Evolutionary conservation across 202 grass and related monocot genomes (phyloP).

Genomic region (Dendrocalamus latiflorus): DNA sequence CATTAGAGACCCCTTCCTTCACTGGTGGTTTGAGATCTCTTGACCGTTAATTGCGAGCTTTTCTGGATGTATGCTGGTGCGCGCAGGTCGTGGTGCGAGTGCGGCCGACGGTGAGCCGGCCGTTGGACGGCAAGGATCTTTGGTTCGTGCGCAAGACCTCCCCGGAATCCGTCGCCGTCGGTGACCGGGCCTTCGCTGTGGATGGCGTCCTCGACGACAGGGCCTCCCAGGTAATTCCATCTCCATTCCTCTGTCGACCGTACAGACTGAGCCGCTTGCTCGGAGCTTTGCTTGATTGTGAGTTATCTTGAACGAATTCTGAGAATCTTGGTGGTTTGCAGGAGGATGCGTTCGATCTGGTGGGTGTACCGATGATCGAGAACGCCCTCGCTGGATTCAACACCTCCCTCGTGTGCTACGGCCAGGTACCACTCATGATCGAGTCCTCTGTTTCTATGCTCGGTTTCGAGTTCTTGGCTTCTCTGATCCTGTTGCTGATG

Average conservation of each 20-base stretch:
- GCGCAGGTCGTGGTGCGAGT: conserved; percentile 72
- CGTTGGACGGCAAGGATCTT: conserved; percentile 44
- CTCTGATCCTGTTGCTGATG: conserved; percentile 4
- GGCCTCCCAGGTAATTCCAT: conserved; percentile 52
- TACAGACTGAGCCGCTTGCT: background rate
- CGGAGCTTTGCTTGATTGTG: background rate
- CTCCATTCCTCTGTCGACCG: background rate
- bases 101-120: conserved; percentile 43
- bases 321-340: conserved; percentile 33
- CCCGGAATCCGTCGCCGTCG: conserved; percentile 44
- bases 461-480: background rate
- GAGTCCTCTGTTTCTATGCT: background rate
- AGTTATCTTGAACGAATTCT: background rate
- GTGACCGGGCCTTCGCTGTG: conserved; percentile 51
- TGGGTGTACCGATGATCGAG: conserved; percentile 64
- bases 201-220: conserved; percentile 73
- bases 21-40: background rate
- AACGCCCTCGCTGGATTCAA: conserved; percentile 83
- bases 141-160: conserved; percentile 61
- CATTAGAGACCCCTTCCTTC: background rate
- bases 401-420: conserved; percentile 81
- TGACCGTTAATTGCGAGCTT: background rate
- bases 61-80: background rate
- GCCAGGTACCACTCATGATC: conserved; percentile 47
- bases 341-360: conserved; percentile 67